phyloP scores from a whole-genome alignment of 495 filamentous ascomycete species.

The Echria macrotheca region DNA sequence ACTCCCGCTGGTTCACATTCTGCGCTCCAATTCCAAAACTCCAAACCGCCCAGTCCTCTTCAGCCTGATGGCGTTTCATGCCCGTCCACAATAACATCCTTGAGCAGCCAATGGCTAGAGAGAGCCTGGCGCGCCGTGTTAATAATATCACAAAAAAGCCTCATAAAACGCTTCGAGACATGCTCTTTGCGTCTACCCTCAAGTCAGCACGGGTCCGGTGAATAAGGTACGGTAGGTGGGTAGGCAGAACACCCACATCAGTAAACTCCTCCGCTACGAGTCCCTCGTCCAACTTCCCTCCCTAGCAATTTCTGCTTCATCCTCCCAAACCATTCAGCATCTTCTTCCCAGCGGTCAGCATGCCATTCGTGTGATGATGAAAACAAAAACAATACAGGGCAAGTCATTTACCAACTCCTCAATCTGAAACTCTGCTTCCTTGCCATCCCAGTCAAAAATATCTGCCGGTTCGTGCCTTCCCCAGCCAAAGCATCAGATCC shows the following conservation, averaged over 20 bases:
- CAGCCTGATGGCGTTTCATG: not conserved
- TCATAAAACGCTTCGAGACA: not conserved
- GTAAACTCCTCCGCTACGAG: not conserved
- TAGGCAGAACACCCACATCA: not conserved
- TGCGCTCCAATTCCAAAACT: not conserved
- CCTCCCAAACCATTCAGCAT: not conserved
- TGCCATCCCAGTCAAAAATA: too few species aligned
- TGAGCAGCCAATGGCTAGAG: not conserved
- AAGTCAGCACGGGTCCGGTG: too few species aligned
- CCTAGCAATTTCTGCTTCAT: not conserved
- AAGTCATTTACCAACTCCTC: too few species aligned
- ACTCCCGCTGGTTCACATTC: not conserved
- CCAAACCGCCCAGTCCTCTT: not conserved
- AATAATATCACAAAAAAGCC: not conserved
- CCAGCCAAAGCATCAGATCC: too few species aligned
- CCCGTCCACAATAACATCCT: not conserved
- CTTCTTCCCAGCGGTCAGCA: too few species aligned
- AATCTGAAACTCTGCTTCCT: too few species aligned
- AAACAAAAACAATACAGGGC: too few species aligned
- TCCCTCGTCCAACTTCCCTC: not conserved
- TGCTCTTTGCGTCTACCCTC: not conserved
- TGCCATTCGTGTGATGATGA: too few species aligned
- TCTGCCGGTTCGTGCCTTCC: too few species aligned
- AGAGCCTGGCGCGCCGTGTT: not conserved
- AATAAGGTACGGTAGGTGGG: too few species aligned